Evolutionary conservation across 306 rosid genomes (phyloP), one percentile per base, ranked within the genome.

Genomic region (Cicer chorassanicum): DNA sequence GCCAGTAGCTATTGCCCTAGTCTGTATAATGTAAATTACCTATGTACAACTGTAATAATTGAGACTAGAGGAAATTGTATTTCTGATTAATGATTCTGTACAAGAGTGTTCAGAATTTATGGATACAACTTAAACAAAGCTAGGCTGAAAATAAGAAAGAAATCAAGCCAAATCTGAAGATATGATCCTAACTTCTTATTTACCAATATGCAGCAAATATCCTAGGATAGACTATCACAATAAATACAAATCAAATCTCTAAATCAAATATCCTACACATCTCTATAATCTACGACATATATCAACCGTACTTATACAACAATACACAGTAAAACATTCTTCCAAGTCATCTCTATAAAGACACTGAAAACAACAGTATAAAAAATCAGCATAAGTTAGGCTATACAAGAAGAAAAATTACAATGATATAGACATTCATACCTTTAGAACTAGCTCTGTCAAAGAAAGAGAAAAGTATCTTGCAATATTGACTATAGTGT

Each of bases 371-470:
- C 3, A 41, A 61, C 59, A 76, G 13, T 13, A 39, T 16, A 21
- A 19, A 18, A 50, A 65, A 50, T 48, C 62, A 61, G 51, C 40
- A 51, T 18, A 34, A 43, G 36, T 72, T 73, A 19, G 48, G 24
- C 15, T n/a, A 40, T n/a, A 60, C 60, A 51, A 62, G 19, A 48
- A 55, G 39, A 49, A 78, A 78, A 73, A 53, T 41, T 65, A 34
- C 39, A 43, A 69, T 13, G 39, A 53, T 48, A 74, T 3, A 63
- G 44, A 80, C 43, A 51, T 63, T 65, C 73, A 71, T 83, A 95
- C 99, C 97, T 92, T 92, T 67, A 95, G 55, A 72, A 85, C 88
- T 54, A 95, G 68, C 85, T 89, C 87, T 16, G 89, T 89, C 79
- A 95, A 68, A 82, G 86, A 77, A 84, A 95, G 70, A 1, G 98